Base-by-base conservation (phyloP, 1,139 yeast species). In the Debaryomyces fabryi region DNA sequence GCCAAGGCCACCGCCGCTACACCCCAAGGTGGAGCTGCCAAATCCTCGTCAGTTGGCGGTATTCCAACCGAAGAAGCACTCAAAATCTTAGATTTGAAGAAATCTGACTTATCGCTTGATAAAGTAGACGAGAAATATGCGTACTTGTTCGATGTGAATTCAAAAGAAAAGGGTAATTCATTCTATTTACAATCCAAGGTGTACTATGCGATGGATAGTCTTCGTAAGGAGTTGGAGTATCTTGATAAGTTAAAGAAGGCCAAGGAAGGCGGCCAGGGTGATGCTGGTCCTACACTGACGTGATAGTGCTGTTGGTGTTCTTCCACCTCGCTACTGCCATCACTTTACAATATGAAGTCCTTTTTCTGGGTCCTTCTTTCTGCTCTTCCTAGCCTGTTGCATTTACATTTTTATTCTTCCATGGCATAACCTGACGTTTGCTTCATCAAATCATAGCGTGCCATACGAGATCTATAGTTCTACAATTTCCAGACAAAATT, bases 171-270 rank as follows among this genome's bases (percentile, higher is more conserved):
- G 68, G 96, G 96, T 13, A 96, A 96, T 45, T 87, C 96, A 39
- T 92, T 93, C 65, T 93, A 92, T 63, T 67, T 93, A 46, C 99
- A 93, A 66, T 85, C 95, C 49, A 93, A 93, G 71, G 93, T 93
- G 33, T 91, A 83, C 66, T 82, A 96, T 62, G 79, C 81, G 41
- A 75, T 75, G 79, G 81, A 76, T 52, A 62, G 78, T 6, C 68
- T 76, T 56, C 68, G 69, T 58, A 75, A 75, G 57, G 81, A 76
- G 59, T 59, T 76, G 52, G 80, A 76, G 65, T 78, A 63, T 56
- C 58, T 74, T 50, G 72, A 74, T 55, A 69, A 72, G 54, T 46
- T 69, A 49, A 67, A 71, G 53, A 60, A 63, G 39, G 50, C 56
- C 15, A 63, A 61, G 47, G 51, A 48, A 3, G 53, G 42, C 18